Conservation (phyloP, 352 stramenopile genomes). For the Phytophthora fragariae region DNA sequence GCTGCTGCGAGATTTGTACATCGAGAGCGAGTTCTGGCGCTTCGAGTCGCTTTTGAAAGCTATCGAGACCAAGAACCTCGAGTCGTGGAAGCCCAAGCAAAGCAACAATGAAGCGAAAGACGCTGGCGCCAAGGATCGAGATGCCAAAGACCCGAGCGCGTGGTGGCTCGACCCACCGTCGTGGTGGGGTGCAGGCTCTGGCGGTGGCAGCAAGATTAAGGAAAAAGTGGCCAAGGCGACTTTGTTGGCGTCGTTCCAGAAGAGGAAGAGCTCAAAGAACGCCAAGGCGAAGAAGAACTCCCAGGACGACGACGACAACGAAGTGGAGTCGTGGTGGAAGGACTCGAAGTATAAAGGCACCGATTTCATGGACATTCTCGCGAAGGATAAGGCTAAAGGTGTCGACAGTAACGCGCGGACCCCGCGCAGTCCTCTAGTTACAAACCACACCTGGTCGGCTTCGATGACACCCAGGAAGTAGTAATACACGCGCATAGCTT, state of each 20-base stretch:
- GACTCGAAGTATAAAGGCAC: constrained; percentile 56
- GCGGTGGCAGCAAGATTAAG: constrained; percentile 17
- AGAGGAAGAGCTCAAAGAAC: constrained; percentile 27
- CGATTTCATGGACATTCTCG: constrained; percentile 60
- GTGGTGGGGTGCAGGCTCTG: constrained; percentile 61
- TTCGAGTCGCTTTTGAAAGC: constrained; percentile 78
- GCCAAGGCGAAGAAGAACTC: constrained; percentile 17
- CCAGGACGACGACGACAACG: constrained; percentile 12
- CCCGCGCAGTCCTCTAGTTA: constrained; percentile 44
- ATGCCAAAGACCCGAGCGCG: constrained; percentile 37
- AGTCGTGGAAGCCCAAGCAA: constrained; percentile 60
- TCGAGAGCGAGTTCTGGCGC: constrained; percentile 87
- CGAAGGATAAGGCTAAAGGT: constrained; percentile 16
- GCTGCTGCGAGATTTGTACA: constrained; percentile 71
- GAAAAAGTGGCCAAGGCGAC: constrained; percentile 33
- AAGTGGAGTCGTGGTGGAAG: constrained; percentile 72
- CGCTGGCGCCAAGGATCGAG: constrained; percentile 13
- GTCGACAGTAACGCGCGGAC: constrained; percentile 27
- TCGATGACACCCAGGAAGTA: constrained; percentile 20
- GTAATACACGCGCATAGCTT: constrained; percentile 17
- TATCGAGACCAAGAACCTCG: constrained; percentile 79
- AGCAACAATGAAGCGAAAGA: not conserved
- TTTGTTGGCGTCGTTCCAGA: constrained; percentile 33
- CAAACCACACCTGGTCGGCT: constrained; percentile 52
- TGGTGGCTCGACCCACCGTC: constrained; percentile 74